A percentile compares a stretch with the other conserved stretches of the same genome.
These are phyloP conservation scores for Penicillium freii DNA, from an alignment of 2,329 filamentous ascomycete genomes.

Conservation along the genomic window DNA sequence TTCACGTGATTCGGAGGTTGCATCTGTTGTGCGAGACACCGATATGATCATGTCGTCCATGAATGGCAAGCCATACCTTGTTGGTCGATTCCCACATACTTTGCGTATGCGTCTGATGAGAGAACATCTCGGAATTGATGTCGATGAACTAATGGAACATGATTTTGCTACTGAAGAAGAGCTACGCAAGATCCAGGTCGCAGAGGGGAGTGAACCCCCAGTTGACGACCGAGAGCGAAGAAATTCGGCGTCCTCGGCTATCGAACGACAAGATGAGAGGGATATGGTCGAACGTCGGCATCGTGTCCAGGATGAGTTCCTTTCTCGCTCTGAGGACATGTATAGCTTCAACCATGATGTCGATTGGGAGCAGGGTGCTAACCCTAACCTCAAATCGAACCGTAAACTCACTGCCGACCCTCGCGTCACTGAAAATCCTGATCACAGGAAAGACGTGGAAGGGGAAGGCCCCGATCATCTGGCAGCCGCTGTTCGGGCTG, in stretches of 20 bases:
- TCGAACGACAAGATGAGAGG: constrained; percentile 41
- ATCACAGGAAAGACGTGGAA: constrained; percentile 71
- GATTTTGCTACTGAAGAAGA: constrained; percentile 68
- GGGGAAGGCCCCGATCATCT: constrained; percentile 76
- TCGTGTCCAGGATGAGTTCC: constrained; percentile 55
- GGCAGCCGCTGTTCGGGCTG: constrained; percentile 62
- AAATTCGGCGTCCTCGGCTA: constrained; percentile 33
- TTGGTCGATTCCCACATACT: constrained; percentile 89
- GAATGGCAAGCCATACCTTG: constrained; percentile 83
- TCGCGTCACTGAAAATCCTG: constrained; percentile 58
- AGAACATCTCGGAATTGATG: constrained; percentile 92
- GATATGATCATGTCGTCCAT: constrained; percentile 91
- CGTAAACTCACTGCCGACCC: constrained; percentile 58
- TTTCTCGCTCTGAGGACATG: constrained; percentile 55
- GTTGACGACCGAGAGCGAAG: constrained; percentile 21
- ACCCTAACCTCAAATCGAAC: constrained; percentile 55
- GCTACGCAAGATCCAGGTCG: constrained; percentile 58
- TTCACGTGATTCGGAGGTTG: constrained; percentile 85
- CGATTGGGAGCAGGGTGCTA: constrained; percentile 59
- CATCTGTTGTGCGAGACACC: constrained; percentile 84
- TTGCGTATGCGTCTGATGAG: constrained; percentile 92
- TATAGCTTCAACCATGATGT: constrained; percentile 76
- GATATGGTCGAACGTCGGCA: constrained; percentile 45
- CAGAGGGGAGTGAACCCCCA: constrained; percentile 42
- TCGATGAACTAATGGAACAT: constrained; percentile 83